Conservation (phyloP, 805 yeast species). For the Kuraishia molischiana region DNA sequence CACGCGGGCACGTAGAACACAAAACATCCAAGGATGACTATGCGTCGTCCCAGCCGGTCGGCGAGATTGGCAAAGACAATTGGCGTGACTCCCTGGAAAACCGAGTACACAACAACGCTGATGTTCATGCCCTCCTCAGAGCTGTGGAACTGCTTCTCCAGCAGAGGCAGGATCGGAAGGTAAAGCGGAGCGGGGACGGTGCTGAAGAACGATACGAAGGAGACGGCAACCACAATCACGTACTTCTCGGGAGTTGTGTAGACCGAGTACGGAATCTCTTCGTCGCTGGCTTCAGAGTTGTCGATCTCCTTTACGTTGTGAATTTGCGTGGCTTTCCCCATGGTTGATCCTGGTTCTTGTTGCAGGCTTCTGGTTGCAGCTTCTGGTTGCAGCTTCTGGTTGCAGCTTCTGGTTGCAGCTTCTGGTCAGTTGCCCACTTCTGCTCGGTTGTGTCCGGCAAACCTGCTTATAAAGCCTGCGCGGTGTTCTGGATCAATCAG, state of each 20-base stretch:
- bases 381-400: no score
- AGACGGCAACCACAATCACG: conserved; percentile 27
- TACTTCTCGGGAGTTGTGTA: conserved; percentile 27
- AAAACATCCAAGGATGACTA: conserved; percentile 47
- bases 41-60: conserved; percentile 66
- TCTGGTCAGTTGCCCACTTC: no score
- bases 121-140: conserved; percentile 51
- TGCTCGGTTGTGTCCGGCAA: no score
- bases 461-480: no score
- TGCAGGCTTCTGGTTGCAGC: no score
- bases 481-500: no score
- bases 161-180: conserved; percentile 61
- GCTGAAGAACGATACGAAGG: conserved; percentile 45
- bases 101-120: conserved; percentile 66
- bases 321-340: no score
- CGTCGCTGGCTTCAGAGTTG: no score
- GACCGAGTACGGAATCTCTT: conserved; percentile 33
- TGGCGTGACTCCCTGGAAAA: conserved; percentile 74
- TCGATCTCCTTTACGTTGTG: no score
- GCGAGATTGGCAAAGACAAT: conserved; percentile 60
- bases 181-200: conserved; percentile 69
- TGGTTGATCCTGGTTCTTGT: no score
- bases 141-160: conserved; percentile 45
- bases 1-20: conserved; percentile 49
- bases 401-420: no score